A percentile compares a stretch with the other conserved stretches of the same genome.
phyloP scores from a whole-genome alignment of 1,284 basidiomycete species.

The Paramarasmius palmivorus region DNA sequence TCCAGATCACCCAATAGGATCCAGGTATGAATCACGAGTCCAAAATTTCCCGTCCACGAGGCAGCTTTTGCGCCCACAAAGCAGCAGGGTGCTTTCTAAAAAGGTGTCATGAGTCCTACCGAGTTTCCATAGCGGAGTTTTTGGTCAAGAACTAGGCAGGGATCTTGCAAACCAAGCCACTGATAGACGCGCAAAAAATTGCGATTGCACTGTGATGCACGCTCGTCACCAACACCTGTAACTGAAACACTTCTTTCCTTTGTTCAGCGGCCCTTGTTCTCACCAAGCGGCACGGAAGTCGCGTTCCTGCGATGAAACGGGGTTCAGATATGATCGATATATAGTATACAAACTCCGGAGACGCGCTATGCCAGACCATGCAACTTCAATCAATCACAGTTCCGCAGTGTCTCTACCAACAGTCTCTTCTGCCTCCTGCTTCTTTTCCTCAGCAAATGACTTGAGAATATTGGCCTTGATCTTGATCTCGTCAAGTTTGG shows the following conservation, averaged over 20 bases:
- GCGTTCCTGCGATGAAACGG: too few species aligned
- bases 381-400: too few species aligned
- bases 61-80: slow-evolving; percentile 6
- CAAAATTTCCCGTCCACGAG: slow-evolving; percentile 12
- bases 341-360: not conserved
- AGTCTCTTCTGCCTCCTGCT: slow-evolving; percentile 31
- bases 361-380: slow-evolving; percentile 13
- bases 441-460: slow-evolving; percentile 65
- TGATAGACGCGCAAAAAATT: too few species aligned
- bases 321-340: too few species aligned
- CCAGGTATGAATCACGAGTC: slow-evolving; percentile 11
- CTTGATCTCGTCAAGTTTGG: slow-evolving; percentile 93
- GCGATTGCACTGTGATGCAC: too few species aligned
- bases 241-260: too few species aligned
- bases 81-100: not conserved
- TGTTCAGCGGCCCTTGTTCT: too few species aligned
- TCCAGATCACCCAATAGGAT: not conserved
- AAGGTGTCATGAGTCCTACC: not conserved
- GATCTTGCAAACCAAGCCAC: too few species aligned
- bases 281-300: too few species aligned
- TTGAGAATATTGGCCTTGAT: slow-evolving; percentile 87
- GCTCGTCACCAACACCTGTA: too few species aligned
- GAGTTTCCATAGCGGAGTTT: too few species aligned
- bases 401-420: slow-evolving; percentile 40
- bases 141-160: too few species aligned